These are phyloP conservation scores for Phytophthora fragariae DNA, from an alignment of 352 stramenopile species.

Conservation along the genomic window DNA sequence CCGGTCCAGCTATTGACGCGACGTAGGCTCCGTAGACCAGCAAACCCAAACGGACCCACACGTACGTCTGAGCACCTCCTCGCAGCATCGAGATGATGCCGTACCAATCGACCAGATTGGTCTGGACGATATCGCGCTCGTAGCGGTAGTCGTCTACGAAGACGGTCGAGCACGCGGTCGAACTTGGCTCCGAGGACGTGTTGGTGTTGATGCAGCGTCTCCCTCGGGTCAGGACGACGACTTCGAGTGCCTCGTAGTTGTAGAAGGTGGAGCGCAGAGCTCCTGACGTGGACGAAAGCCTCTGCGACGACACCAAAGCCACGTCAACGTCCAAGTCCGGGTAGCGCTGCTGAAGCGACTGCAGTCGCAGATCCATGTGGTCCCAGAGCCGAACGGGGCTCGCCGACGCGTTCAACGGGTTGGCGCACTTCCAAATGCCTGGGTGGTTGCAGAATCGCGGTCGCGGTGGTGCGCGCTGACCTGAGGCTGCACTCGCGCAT, in stretches of 20 bases:
- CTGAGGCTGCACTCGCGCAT: background rate
- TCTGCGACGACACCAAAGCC: conserved; percentile 32
- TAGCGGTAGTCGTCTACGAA: conserved; percentile 69
- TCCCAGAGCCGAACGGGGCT: conserved; percentile 35
- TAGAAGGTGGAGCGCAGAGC: conserved; percentile 19
- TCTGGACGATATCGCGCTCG: conserved; percentile 47
- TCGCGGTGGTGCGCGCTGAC: conserved; percentile 12
- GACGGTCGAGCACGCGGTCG: conserved; percentile 34
- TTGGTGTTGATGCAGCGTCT: conserved; percentile 23
- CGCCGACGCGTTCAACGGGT: conserved; percentile 26
- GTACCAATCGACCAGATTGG: conserved; percentile 48
- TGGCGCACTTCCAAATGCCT: conserved; percentile 38
- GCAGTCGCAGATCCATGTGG: conserved; percentile 41
- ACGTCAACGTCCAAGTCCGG: conserved; percentile 40
- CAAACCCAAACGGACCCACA: conserved; percentile 53
- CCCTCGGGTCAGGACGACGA: conserved; percentile 44
- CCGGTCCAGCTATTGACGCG: background rate
- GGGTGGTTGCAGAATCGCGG: conserved; percentile 39
- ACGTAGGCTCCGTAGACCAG: conserved; percentile 28
- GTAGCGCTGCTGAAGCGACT: conserved; percentile 29
- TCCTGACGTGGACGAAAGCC: conserved; percentile 21
- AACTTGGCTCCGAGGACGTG: background rate
- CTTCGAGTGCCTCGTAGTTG: conserved; percentile 36
- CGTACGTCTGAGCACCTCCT: conserved; percentile 42
- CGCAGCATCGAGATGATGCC: conserved; percentile 40